Conservation (phyloP, 306 rosid species). For the peach (Prunus persica) region DNA sequence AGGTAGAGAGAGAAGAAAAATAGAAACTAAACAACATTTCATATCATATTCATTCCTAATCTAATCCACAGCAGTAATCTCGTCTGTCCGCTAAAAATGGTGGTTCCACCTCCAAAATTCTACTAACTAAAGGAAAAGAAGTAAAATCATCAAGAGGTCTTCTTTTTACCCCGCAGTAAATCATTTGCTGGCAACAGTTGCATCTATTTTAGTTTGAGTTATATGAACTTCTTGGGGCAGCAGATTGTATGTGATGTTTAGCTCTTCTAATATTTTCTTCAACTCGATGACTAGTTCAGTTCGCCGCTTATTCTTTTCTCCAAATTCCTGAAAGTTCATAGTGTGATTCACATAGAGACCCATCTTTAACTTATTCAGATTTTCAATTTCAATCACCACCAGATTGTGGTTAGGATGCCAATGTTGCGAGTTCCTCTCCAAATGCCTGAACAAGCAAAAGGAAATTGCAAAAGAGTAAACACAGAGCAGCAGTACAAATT, state of each 20-base stretch:
- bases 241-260: slow-evolving; percentile 67
- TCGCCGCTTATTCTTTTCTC: slow-evolving; percentile 66
- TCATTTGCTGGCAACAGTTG: slow-evolving; percentile 26
- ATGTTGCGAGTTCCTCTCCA: slow-evolving; percentile 56
- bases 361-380: slow-evolving; percentile 69
- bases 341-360: slow-evolving; percentile 62
- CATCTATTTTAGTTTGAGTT: slow-evolving; percentile 34
- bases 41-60: neutral
- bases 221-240: slow-evolving; percentile 71
- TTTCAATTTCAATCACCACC: slow-evolving; percentile 62
- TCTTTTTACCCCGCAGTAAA: neutral
- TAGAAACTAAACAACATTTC: neutral
- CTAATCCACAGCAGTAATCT: neutral
- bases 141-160: neutral
- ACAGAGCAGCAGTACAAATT: neutral
- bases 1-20: neutral
- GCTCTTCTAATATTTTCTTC: slow-evolving; percentile 77
- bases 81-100: no score
- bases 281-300: slow-evolving; percentile 61
- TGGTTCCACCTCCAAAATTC: neutral
- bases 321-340: slow-evolving; percentile 74
- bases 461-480: slow-evolving; percentile 7
- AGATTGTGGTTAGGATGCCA: slow-evolving; percentile 66
- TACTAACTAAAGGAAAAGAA: neutral
- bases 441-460: slow-evolving; percentile 46